A percentile compares a stretch with the other conserved stretches of the same genome.
These are phyloP conservation scores for Volvox africanus DNA, from an alignment of 139 green algal species.

Conservation along the genomic window DNA sequence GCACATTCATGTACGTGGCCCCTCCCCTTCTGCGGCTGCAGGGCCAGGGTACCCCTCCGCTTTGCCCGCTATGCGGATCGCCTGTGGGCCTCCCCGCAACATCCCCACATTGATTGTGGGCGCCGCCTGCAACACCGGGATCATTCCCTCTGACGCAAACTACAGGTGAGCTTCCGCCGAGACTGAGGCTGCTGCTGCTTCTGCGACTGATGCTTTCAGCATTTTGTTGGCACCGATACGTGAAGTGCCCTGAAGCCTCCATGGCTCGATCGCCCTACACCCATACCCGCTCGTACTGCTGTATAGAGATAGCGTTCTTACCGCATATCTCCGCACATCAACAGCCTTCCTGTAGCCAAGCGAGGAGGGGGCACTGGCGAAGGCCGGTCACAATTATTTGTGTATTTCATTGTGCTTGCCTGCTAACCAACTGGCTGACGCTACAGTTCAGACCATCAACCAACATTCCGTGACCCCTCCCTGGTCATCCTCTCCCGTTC, in stretches of 20 bases:
- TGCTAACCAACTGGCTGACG: background rate
- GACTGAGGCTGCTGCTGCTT: background rate
- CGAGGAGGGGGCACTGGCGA: too few relatives aligned
- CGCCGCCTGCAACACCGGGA: slow-evolving; percentile 53
- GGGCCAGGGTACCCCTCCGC: slow-evolving; percentile 48
- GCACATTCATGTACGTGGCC: too few relatives aligned
- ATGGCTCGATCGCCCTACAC: too few relatives aligned
- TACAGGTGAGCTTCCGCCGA: slow-evolving; percentile 44
- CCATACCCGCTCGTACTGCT: too few relatives aligned
- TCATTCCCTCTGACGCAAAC: slow-evolving; percentile 51
- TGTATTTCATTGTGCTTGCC: too few relatives aligned
- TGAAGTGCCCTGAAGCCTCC: too few relatives aligned
- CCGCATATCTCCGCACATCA: too few relatives aligned
- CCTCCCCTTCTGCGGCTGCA: background rate
- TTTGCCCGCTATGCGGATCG: slow-evolving; percentile 46
- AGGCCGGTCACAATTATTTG: too few relatives aligned
- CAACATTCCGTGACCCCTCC: too few relatives aligned
- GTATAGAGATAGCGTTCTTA: too few relatives aligned
- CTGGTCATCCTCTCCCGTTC: background rate
- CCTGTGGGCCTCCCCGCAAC: slow-evolving; percentile 28
- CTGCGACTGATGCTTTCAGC: background rate
- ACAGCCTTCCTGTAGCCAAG: too few relatives aligned
- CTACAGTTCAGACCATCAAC: background rate
- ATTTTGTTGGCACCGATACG: too few relatives aligned
- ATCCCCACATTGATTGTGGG: slow-evolving; percentile 60